Base-by-base conservation (phyloP, 2,329 filamentous ascomycete genomes). In the Monosporascus sp. region DNA sequence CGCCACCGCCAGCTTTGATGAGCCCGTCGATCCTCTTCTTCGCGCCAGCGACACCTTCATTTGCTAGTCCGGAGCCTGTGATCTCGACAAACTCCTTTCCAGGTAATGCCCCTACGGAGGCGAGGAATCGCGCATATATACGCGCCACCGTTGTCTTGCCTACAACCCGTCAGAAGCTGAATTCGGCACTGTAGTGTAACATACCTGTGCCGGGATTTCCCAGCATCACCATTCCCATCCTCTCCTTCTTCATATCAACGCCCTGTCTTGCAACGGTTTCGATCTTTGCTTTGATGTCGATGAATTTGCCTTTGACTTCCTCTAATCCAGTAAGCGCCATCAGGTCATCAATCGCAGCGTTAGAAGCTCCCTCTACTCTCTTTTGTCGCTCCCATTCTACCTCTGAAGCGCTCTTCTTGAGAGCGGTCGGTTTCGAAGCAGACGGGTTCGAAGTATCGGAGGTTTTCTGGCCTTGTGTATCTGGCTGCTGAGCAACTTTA, bases 61-160 rank as follows among this genome's bases (percentile, higher is more conserved):
- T 82, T 0, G 87, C 83, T 0, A 93, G 75, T 17, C 77, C 75
- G 0, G 88, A 82, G 0, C 88, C 89, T 0, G 87, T 86, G 0
- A 81, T 87, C 59, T 92, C 88, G 7, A 83, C 65, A 56, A 91
- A 87, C 2, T 59, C 54, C 8, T 66, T 66, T 0, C 87, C 86
- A 0, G 86, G 76, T 5, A 93, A 73, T 0, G 83, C 81, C 0
- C 84, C 83, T 0, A 88, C 70, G 0, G 81, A 77, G 0, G 78
- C 75, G 0, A 93, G 72, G 37, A 91, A 86, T 7, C 82, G 76
- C 0, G 81, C 85, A 53, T 90, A 91, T 0, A 88, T 69, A 0
- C 88, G 77, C 0, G 88, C 88, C 0, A 92, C 84, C 0, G 88
- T 92, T 0, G 89, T 93, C 72, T 91, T 91, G 0, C 84, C 82